These are phyloP conservation scores for Jackrogersella multiformis DNA, from an alignment of 495 filamentous ascomycete species.

Conservation along the genomic window DNA sequence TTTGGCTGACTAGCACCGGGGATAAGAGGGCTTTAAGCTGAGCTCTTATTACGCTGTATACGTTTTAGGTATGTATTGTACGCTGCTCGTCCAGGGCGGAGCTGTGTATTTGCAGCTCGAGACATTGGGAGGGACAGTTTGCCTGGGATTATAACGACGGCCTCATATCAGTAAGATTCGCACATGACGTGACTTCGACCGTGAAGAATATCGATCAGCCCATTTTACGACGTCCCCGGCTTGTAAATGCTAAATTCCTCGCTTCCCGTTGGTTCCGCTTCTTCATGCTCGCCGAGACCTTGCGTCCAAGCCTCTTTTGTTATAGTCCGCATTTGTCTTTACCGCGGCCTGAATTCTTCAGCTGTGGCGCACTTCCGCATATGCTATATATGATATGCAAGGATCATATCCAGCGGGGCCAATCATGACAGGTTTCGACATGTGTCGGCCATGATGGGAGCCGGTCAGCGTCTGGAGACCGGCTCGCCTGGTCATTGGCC, in stretches of 20 bases:
- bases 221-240: conserved; percentile 15
- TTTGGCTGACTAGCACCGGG: conserved; percentile 22
- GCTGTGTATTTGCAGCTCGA: conserved; percentile 7
- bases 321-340: conserved; percentile 24
- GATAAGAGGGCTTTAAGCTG: conserved; percentile 34
- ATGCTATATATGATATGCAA: conserved; percentile 37
- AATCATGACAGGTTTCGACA: conserved; percentile 41
- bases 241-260: conserved; percentile 7
- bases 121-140: conserved; percentile 9
- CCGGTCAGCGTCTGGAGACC: conserved; percentile 34
- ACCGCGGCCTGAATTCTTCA: conserved; percentile 49
- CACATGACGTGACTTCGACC: conserved; percentile 9
- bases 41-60: conserved; percentile 28
- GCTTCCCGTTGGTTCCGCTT: conserved; percentile 26
- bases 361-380: conserved; percentile 54
- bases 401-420: conserved; percentile 35
- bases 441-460: conserved; percentile 29
- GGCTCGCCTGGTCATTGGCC: conserved; percentile 39
- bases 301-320: conserved; percentile 35
- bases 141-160: conserved; percentile 19
- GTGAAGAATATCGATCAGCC: conserved; percentile 9
- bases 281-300: conserved; percentile 31
- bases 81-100: conserved; percentile 12
- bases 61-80: conserved; percentile 30
- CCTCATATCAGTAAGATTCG: conserved; percentile 19